phyloP scores from a whole-genome alignment of 192 early-diverging fungal species.

The Entomortierella beljakovae region DNA sequence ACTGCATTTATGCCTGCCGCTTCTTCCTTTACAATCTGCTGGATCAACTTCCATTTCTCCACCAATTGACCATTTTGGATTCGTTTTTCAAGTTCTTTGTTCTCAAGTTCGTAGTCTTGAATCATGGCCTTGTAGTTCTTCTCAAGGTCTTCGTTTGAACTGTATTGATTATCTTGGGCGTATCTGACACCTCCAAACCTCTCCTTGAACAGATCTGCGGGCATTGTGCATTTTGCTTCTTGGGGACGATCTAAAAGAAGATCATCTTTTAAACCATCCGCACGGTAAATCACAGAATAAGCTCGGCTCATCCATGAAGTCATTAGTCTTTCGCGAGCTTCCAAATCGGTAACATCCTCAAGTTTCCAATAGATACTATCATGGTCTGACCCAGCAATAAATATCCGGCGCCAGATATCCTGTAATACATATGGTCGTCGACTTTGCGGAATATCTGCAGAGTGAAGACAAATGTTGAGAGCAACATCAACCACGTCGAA shows the following conservation, averaged over 20 bases:
- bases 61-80: conserved; percentile 24
- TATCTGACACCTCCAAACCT: conserved; percentile 2
- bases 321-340: conserved; percentile 28
- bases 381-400: conserved; percentile 8
- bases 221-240: conserved; percentile 28
- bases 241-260: conserved; percentile 29
- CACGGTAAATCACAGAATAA: conserved; percentile 24
- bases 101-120: conserved; percentile 35
- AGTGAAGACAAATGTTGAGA: conserved; percentile 35
- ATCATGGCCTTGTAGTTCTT: conserved; percentile 21
- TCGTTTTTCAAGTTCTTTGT: conserved; percentile 32
- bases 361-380: conserved; percentile 23
- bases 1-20: not conserved
- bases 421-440: conserved; percentile 39
- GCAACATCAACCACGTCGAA: conserved; percentile 24
- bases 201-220: conserved; percentile 29
- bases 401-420: conserved; percentile 53
- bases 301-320: conserved; percentile 40
- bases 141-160: not conserved
- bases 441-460: conserved; percentile 40
- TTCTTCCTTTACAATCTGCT: conserved; percentile 37
- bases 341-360: conserved; percentile 19
- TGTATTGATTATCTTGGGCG: not conserved
- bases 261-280: conserved; percentile 37
- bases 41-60: conserved; percentile 28